These are phyloP conservation scores for Psophocarpus tetragonolobus DNA, from an alignment of 306 rosid genomes.

Conservation along the genomic window DNA sequence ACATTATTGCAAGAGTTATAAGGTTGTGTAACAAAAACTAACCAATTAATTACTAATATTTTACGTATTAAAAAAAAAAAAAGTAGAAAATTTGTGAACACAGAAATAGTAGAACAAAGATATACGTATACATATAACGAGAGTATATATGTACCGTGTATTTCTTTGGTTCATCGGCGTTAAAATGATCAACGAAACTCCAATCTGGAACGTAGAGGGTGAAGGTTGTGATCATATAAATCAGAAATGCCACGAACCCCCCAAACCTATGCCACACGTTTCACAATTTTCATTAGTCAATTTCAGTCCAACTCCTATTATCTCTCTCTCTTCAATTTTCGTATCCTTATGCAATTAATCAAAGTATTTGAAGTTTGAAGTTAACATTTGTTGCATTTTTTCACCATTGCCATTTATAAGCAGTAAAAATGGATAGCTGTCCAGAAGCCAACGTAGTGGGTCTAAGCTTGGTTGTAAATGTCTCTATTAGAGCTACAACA, in stretches of 20 bases:
- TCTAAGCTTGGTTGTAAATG: constrained; percentile 67
- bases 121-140: neutral
- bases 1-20: too few relatives aligned
- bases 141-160: constrained; percentile 52
- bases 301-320: neutral
- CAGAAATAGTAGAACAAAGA: neutral
- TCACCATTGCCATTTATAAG: constrained; percentile 88
- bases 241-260: constrained; percentile 64
- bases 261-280: constrained; percentile 60
- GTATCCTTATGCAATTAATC: neutral
- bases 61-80: too few relatives aligned
- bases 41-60: too few relatives aligned
- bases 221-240: constrained; percentile 76
- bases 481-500: constrained; percentile 76
- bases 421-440: constrained; percentile 61
- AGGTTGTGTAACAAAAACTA: too few relatives aligned
- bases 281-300: neutral
- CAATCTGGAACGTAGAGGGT: constrained; percentile 80
- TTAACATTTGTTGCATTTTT: neutral
- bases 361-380: neutral
- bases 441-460: constrained; percentile 56
- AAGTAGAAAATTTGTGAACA: too few relatives aligned
- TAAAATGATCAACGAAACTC: constrained; percentile 52
- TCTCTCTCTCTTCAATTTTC: neutral
- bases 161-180: constrained; percentile 18